Evolutionary conservation across 495 filamentous ascomycete species (phyloP).

Genomic region (Cairneyella variabilis): DNA sequence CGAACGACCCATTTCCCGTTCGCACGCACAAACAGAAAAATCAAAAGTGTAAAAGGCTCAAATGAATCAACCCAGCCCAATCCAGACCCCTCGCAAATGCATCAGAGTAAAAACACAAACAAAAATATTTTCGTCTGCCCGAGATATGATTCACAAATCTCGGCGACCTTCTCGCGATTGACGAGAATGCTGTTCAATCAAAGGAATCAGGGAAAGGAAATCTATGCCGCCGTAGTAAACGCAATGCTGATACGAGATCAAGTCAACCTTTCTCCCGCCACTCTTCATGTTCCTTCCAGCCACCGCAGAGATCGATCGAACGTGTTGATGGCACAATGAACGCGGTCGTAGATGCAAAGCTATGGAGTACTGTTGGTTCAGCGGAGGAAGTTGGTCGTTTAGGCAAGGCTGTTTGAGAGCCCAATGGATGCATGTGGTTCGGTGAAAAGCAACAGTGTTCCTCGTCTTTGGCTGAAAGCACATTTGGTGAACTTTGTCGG

Average conservation of each 20-base stretch:
- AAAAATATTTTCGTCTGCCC: conserved; percentile 5
- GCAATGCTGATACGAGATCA: neutral
- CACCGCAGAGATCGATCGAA: neutral
- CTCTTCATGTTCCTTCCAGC: neutral
- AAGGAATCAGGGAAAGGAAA: conserved; percentile 6
- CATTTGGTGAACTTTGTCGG: neutral
- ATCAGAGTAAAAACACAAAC: conserved; percentile 9
- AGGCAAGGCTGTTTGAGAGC: neutral
- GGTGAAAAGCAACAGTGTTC: neutral
- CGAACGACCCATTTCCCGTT: too few species aligned
- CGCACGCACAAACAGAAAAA: too few species aligned
- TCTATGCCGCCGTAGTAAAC: conserved; percentile 1
- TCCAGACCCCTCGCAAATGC: conserved; percentile 21
- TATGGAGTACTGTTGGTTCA: neutral
- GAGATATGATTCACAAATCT: neutral
- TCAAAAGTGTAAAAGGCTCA: too few species aligned
- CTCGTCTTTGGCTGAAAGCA: too few species aligned
- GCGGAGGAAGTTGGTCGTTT: neutral
- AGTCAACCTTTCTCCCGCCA: neutral
- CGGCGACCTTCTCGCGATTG: neutral
- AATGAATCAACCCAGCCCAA: too few species aligned
- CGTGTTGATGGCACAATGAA: conserved; percentile 1
- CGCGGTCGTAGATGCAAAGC: neutral
- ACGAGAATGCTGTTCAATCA: conserved; percentile 5
- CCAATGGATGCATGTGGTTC: neutral